Base-by-base conservation (phyloP, 345 rosid species). In the Eutrema japonicum region DNA sequence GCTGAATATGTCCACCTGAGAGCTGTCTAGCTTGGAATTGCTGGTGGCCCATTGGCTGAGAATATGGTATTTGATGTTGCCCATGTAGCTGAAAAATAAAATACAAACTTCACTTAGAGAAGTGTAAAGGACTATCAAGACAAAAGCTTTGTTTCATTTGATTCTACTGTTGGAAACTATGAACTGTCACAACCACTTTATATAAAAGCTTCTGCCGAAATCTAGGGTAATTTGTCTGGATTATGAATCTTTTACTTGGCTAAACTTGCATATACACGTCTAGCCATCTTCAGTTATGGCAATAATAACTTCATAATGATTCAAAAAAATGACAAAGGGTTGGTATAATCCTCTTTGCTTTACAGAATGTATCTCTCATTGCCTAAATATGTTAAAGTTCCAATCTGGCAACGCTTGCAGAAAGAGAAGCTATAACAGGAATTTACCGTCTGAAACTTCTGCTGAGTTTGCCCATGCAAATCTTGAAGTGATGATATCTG, bases 11-110 rank as follows among this genome's bases (percentile, higher is more conserved):
- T 63, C 92, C 96, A 38, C 94, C 71, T 43, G 94, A 26, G 62
- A 93, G 82, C 82, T 89, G 97, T 82, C 97, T 85, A 64, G 87
- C 83, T 78, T 89, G 97, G 76, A 84, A 92, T 72, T 95, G 98
- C 75, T 93, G 97, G 77, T 87, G 95, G 8, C 83, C 93, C 84
- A 89, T 66, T 70, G 96, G 57, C 85, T 89, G 96, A 78, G 99
- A 84, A 83, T 85, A 89, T 70, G 87, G 89, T 96, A 89, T 88
- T 85, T 91, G 99, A 75, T 84, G 92, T 66, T 90, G 96, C 75
- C 93, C 90, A 82, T 87, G 92, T 67, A 85, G 81, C 89, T 83
- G 75, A 29, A 22, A 60, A 53, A 49, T 7, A 47, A 46, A 22
- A 65, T 16, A 56, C 14, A 55, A 22, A 54, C 58, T 27, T 2